These are phyloP conservation scores for Oenanthe javanica DNA, from an alignment of 140 eudicot species.

Conservation along the genomic window DNA sequence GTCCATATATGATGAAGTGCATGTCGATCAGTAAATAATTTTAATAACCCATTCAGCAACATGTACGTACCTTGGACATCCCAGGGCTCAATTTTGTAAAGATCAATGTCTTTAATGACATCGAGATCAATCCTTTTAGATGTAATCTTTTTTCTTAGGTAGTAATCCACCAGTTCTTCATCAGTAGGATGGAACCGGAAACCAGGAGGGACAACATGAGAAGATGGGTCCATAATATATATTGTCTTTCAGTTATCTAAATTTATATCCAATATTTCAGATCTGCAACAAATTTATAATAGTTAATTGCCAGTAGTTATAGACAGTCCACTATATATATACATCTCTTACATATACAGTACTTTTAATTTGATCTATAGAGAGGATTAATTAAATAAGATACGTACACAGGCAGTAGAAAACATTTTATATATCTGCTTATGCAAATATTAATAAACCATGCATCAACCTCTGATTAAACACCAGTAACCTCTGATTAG, in stretches of 20 bases:
- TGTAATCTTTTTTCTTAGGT: constrained; percentile 66
- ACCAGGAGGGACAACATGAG: constrained; percentile 83
- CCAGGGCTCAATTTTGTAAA: constrained; percentile 93
- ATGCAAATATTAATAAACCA: too few species aligned
- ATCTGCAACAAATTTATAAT: background rate
- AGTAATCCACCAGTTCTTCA: constrained; percentile 92
- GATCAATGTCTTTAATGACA: constrained; percentile 85
- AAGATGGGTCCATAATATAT: constrained; percentile 51
- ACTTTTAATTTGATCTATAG: background rate
- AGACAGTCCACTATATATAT: background rate
- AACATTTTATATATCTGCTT: too few species aligned
- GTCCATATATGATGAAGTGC: background rate
- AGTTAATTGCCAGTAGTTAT: background rate
- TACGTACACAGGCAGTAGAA: too few species aligned
- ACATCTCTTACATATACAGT: background rate
- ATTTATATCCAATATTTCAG: too few species aligned
- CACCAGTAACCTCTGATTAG: too few species aligned
- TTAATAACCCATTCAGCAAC: background rate
- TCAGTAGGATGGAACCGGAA: constrained; percentile 94
- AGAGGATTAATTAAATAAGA: background rate
- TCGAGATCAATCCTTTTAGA: constrained; percentile 69
- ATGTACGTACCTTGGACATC: constrained; percentile 66
- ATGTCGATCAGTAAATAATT: too few species aligned
- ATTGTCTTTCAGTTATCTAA: background rate
- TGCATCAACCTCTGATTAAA: too few species aligned